Percentiles rank a stretch among this genome's conserved stretches.
Evolutionary conservation across 495 filamentous ascomycete species (phyloP).

Genomic region (Lasiosphaeriaceae sp.): DNA sequence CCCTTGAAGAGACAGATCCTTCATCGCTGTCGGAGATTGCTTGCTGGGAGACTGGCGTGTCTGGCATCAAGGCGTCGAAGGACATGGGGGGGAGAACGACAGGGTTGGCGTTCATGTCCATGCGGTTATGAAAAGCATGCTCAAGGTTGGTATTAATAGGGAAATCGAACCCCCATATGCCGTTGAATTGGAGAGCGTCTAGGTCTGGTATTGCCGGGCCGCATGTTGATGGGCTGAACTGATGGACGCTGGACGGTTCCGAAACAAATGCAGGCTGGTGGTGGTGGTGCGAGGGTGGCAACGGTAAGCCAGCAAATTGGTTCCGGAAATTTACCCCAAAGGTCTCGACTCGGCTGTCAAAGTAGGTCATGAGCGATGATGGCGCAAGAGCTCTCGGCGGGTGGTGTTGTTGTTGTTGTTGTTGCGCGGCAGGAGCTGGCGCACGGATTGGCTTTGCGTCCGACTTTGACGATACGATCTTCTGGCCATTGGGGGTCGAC

Average conservation of each 20-base stretch:
- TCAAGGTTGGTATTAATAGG: slow-evolving; percentile 11
- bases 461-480: slow-evolving; percentile 12
- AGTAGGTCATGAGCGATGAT: background rate
- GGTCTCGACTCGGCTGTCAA: slow-evolving; percentile 6
- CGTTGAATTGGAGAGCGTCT: slow-evolving; percentile 13
- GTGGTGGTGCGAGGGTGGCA: background rate
- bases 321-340: slow-evolving; percentile 7
- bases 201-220: background rate
- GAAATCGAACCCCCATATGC: slow-evolving; percentile 19
- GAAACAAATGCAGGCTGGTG: background rate
- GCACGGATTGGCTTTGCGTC: slow-evolving; percentile 9
- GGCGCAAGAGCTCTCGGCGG: background rate
- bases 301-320: slow-evolving; percentile 7
- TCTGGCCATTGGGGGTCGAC: slow-evolving; percentile 26
- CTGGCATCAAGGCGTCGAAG: slow-evolving; percentile 1
- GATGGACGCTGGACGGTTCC: slow-evolving; percentile 1
- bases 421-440: background rate
- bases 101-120: background rate
- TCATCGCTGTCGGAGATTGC: slow-evolving; percentile 18
- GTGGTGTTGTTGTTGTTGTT: too few species aligned
- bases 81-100: slow-evolving; percentile 1
- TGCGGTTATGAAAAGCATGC: slow-evolving; percentile 3
- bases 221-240: slow-evolving; percentile 10
- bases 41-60: slow-evolving; percentile 2
- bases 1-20: slow-evolving; percentile 5